Evolutionary conservation across 2,329 filamentous ascomycete genomes (phyloP), one percentile per base, ranked within the genome.

Genomic region (Furcasterigmium sp.): DNA sequence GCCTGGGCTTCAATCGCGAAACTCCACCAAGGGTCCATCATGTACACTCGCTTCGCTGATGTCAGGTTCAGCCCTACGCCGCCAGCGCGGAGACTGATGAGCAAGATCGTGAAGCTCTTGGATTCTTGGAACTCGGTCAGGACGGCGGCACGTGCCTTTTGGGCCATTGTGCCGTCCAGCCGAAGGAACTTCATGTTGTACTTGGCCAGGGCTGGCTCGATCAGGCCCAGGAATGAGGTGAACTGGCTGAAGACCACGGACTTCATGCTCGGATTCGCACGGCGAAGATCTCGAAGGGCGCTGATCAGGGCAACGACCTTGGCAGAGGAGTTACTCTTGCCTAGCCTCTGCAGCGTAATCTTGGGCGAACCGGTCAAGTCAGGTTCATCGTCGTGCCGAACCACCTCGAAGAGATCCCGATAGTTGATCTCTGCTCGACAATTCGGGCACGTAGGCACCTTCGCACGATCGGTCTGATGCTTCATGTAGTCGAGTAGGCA

Each of bases 21-120:
- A 59, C 87, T 94, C 93, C 93, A 98, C 93, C 93, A 98, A 0
- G 93, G 93, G 63, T 98, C 93, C 93, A 98, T 97, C 87, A 98
- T 94, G 68, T 85, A 98, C 5, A 98, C 94, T 42, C 87, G 75
- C 50, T 84, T 88, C 6, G 93, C 93, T 52, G 83, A 84, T 1
- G 91, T 97, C 48, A 98, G 66, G 58, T 98, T 98, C 35, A 98
- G 72, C 0, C 93, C 93, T 0, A 98, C 93, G 19, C 93, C 94
- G 5, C 94, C 93, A 0, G 94, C 93, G 17, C 89, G 78, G 44
- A 98, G 70, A 54, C 85, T 91, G 41, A 98, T 78, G 2, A 98
- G 72, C 4, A 98, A 70, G 1, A 98, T 79, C 3, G 78, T 78
- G 19, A 88, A 87, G 39, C 76, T 80, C 2, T 69, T 61, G 45